Base-by-base conservation (phyloP, 2,329 filamentous ascomycete species). In the Fusarium sp. region DNA sequence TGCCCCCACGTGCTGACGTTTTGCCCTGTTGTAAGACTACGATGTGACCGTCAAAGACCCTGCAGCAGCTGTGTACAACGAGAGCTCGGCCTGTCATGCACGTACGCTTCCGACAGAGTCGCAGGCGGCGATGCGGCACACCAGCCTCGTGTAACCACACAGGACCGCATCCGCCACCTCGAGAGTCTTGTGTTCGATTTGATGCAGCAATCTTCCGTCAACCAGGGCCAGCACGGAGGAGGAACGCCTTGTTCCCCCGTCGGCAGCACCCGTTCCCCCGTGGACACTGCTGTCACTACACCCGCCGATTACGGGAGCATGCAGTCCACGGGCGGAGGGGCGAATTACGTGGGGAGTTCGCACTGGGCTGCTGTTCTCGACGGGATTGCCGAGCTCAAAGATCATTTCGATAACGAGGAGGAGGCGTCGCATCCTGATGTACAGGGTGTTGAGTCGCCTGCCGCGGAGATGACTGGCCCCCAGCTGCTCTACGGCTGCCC, bases 351-450 rank as follows among this genome's bases (percentile, higher is more conserved):
- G 16, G 73, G 78, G 25, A 75, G 80, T 28, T 78, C 76, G 12
- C 84, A 85, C 60, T 85, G 84, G 83, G 78, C 81, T 12, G 81
- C 83, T 19, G 78, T 85, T 4, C 74, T 85, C 7, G 82, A 85
- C 38, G 77, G 79, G 35, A 84, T 85, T 30, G 77, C 82, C 4
- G 82, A 85, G 9, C 73, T 85, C 6, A 83, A 79, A 56, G 78
- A 82, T 4, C 79, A 82, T 16, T 75, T 83, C 13, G 78, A 80
- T 2, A 70, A 76, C 9, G 79, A 82, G 16, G 73, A 82, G 16
- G 72, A 80, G 16, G 16, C 28, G 7, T 8, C 30, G 6, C 52
- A 64, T 46, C 18, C 43, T 21, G 46, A 56, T 25, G 6, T 23
- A 9, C 53, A 44, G 10, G 19, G 3, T 0, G 4, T 6, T 3